A percentile compares a stretch with the other conserved stretches of the same genome.
Conservation (phyloP, 2,329 filamentous ascomycete genomes). For the Pseudogymnoascus sp. region DNA sequence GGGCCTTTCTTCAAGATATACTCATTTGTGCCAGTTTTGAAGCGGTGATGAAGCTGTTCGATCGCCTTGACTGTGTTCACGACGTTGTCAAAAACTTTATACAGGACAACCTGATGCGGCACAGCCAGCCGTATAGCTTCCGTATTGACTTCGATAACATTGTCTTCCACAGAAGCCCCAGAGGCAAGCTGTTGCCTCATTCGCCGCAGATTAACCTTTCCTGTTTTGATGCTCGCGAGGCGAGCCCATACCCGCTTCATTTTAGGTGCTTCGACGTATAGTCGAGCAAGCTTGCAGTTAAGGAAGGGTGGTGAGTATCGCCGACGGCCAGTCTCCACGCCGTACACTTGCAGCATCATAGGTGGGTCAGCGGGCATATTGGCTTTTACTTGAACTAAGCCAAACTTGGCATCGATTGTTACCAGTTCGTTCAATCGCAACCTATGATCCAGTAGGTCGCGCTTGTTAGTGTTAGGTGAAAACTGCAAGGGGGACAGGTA, state of each 20-base stretch:
- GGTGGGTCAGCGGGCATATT: constrained; percentile 83
- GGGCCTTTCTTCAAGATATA: constrained; percentile 81
- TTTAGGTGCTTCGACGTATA: constrained; percentile 81
- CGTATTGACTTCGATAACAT: constrained; percentile 71
- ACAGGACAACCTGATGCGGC: constrained; percentile 83
- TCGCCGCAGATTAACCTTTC: constrained; percentile 73
- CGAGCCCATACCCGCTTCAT: constrained; percentile 80
- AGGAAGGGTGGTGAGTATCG: constrained; percentile 81
- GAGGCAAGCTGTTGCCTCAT: constrained; percentile 57
- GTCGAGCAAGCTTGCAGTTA: constrained; percentile 64
- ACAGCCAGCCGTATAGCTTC: constrained; percentile 84
- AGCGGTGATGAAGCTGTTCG: constrained; percentile 86
- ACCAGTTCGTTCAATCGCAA: constrained; percentile 51
- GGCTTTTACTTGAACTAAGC: constrained; percentile 79
- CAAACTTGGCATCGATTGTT: constrained; percentile 72
- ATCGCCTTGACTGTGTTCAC: constrained; percentile 80
- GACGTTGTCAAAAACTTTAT: constrained; percentile 88
- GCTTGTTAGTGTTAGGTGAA: constrained; percentile 16
- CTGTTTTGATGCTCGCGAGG: constrained; percentile 71
- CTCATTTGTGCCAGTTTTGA: constrained; percentile 78
- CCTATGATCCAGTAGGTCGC: constrained; percentile 9
- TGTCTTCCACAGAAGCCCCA: constrained; percentile 58
- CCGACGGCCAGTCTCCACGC: constrained; percentile 73
- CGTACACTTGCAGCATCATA: constrained; percentile 82
- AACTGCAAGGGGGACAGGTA: constrained; percentile 23